Evolutionary conservation across 768 basidiomycete genomes (phyloP).

Genomic region (Phaeotremella fagi): DNA sequence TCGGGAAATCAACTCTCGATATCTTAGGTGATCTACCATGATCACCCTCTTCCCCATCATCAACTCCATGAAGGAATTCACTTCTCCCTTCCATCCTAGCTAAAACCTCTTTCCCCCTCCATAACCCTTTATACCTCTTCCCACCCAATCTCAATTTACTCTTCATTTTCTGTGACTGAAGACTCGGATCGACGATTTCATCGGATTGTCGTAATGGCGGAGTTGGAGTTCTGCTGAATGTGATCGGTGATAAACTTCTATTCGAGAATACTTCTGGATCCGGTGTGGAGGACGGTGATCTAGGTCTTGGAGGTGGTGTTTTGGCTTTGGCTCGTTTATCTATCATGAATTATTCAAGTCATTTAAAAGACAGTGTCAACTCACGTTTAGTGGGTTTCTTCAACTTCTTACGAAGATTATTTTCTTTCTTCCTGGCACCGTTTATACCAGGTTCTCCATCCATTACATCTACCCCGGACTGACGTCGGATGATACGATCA

Average conservation of each 20-base stretch:
- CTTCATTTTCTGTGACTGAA: too few relatives aligned
- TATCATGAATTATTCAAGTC: too few relatives aligned
- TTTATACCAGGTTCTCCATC: too few relatives aligned
- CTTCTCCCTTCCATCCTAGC: slow-evolving; percentile 4
- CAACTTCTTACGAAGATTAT: too few relatives aligned
- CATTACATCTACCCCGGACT: too few relatives aligned
- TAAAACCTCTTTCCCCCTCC: slow-evolving; percentile 9
- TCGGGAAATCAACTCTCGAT: not conserved
- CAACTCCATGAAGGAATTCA: not conserved
- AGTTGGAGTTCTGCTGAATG: not conserved
- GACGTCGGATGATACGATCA: too few relatives aligned
- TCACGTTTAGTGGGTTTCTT: too few relatives aligned
- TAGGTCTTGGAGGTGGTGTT: not conserved
- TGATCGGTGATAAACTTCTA: not conserved
- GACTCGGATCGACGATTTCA: not conserved
- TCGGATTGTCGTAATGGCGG: not conserved
- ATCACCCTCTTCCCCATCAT: not conserved
- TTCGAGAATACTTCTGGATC: too few relatives aligned
- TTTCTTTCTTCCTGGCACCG: too few relatives aligned
- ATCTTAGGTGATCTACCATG: not conserved
- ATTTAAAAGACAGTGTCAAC: too few relatives aligned
- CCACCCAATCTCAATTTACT: not conserved
- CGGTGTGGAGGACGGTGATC: slow-evolving; percentile 10
- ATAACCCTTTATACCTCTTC: not conserved
- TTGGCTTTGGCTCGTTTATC: not conserved